Percentiles rank a stretch among this genome's conserved stretches.
Conservation (phyloP, 1,284 basidiomycete species). For the Microbotryum scabiosae region DNA sequence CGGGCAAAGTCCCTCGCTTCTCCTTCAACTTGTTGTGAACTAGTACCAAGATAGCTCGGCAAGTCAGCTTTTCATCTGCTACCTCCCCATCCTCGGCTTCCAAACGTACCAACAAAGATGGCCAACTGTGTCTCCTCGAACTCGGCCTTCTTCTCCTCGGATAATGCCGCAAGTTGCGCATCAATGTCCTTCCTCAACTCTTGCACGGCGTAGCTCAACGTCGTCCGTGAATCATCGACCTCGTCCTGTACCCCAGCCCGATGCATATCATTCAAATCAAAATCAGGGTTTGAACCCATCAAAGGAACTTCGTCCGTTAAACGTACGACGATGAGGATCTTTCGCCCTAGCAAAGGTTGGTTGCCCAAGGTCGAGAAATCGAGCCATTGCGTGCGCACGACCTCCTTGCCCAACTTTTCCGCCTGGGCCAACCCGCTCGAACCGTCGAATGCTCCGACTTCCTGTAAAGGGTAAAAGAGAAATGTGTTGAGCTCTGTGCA, state of each 20-base stretch:
- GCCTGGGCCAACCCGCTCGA: slow-evolving; percentile 10
- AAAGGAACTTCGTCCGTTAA: too few species aligned
- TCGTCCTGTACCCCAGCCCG: slow-evolving; percentile 57
- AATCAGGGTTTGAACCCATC: too few species aligned
- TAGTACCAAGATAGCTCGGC: slow-evolving; percentile 4
- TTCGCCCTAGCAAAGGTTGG: slow-evolving; percentile 60
- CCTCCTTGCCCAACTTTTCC: slow-evolving; percentile 71
- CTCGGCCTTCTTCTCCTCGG: slow-evolving; percentile 44
- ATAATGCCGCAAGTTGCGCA: slow-evolving; percentile 53
- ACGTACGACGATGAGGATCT: slow-evolving; percentile 72
- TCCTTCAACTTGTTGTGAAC: slow-evolving; percentile 90
- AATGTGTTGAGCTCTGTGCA: too few species aligned
- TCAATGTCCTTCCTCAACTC: slow-evolving; percentile 83
- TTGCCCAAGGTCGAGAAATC: slow-evolving; percentile 54
- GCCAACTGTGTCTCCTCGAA: slow-evolving; percentile 59
- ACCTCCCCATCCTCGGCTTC: background rate
- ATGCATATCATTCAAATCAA: too few species aligned
- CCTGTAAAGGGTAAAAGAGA: background rate
- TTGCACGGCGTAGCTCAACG: slow-evolving; percentile 59
- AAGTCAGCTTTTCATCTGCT: background rate
- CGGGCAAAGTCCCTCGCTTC: slow-evolving; percentile 65
- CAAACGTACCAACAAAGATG: slow-evolving; percentile 58
- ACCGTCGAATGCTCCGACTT: slow-evolving; percentile 24
- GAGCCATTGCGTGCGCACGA: slow-evolving; percentile 75
- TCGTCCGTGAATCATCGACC: slow-evolving; percentile 82